Evolutionary conservation across 495 filamentous ascomycete genomes (phyloP).

Genomic region (Arthonia radiata): DNA sequence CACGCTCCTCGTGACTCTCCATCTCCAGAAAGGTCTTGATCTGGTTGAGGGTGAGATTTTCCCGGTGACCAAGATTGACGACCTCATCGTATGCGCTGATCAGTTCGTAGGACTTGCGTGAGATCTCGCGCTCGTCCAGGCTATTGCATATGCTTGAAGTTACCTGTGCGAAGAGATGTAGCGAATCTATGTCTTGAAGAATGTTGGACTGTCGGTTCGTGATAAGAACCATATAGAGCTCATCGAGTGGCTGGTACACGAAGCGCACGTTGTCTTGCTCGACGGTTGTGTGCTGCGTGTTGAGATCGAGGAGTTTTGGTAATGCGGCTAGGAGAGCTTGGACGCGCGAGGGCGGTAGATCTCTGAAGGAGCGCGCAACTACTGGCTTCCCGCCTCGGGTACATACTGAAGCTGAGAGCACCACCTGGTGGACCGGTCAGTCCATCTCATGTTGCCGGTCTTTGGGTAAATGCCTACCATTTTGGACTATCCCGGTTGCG

Average conservation of each 20-base stretch:
- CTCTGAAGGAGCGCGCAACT: constrained; percentile 84
- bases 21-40: constrained; percentile 98
- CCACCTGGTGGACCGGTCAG: too few species aligned
- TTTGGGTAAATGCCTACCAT: too few species aligned
- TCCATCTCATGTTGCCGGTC: too few species aligned
- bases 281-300: constrained; percentile 89
- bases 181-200: constrained; percentile 91
- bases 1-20: constrained; percentile 96
- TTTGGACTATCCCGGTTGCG: too few species aligned
- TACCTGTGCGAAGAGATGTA: constrained; percentile 92
- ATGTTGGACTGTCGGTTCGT: constrained; percentile 99
- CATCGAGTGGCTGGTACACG: constrained; percentile 94
- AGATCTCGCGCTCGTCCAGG: constrained; percentile 81
- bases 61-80: constrained; percentile 80
- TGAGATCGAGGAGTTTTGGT: constrained; percentile 82
- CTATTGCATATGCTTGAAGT: constrained; percentile 89
- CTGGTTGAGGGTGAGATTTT: constrained; percentile 81
- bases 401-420: constrained; percentile 96
- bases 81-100: constrained; percentile 91
- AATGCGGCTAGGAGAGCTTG: constrained; percentile 91
- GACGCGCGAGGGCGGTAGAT: constrained; percentile 85
- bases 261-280: constrained; percentile 99
- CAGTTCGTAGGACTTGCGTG: constrained; percentile 82
- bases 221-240: constrained; percentile 97
- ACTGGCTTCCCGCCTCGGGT: constrained; percentile 94